Evolutionary conservation across 1,284 basidiomycete genomes (phyloP), one percentile per base, ranked within the genome.

Genomic region (Clitocybe nebularis): DNA sequence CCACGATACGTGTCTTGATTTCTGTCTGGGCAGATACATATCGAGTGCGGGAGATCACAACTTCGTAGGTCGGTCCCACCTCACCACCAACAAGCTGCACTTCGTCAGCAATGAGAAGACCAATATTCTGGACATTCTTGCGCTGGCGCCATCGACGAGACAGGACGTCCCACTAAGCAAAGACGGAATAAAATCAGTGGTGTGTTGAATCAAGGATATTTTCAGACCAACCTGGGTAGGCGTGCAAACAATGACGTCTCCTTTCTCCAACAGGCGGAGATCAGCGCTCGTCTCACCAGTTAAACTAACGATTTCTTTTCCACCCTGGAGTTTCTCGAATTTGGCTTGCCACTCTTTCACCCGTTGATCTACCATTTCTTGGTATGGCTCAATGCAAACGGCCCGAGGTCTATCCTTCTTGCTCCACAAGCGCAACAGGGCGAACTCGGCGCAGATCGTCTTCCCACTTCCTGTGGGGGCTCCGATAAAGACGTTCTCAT

Each of bases 401-500:
- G 93, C 93, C n/a, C 94, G 78, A 16, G 80, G 76, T 30, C 83
- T 75, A 47, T 93, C 86, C 2, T 74, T 69, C 63, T 92, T 89
- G 46, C 86, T 88, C 95, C 94, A 99, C 0, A 98, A 66, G 13
- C 93, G 80, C 39, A 98, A 67, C 8, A 99, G 70, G 0, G 95
- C 95, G 47, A 99, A 94, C 65, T 99, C 96, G 0, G 93, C 94
- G 55, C 93, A 97, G 32, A 98, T 86, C 0, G 93, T 98, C 76
- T 99, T 99, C 22, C 96, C 95, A 45, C 89, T 93, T 7, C 96
- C 95, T 0, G 93, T 93, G 0, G 96, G 95, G 0, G 94, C 95
- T 17, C 93, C 94, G 44, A 99, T 84, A 58, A 99, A 92, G 29
- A 95, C 86, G 56, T 93, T 96, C 59, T 98, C 94, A 60, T 98